These are phyloP conservation scores for Exserohilum rostratum DNA, from an alignment of 2,329 filamentous ascomycete species.

Conservation along the genomic window DNA sequence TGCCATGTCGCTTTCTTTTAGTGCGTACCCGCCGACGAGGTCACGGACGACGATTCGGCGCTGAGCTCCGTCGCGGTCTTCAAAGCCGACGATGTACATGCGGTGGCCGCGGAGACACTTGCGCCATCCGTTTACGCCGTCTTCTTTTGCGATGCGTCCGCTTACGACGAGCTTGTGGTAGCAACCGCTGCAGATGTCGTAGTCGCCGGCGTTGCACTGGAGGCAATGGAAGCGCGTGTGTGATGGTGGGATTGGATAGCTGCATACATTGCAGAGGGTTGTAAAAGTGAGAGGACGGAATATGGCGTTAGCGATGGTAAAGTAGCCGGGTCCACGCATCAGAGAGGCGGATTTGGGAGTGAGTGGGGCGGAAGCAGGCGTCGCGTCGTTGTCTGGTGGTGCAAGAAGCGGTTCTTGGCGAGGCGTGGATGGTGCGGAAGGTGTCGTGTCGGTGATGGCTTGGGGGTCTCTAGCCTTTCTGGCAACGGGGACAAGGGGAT, in stretches of 20 bases:
- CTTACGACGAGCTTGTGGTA: conserved; percentile 71
- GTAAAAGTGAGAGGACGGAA: conserved; percentile 75
- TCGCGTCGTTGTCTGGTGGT: conserved; percentile 32
- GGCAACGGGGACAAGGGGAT: conserved; percentile 77
- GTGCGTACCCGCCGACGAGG: conserved; percentile 75
- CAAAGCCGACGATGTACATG: conserved; percentile 81
- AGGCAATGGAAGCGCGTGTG: conserved; percentile 81
- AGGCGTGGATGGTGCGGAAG: conserved; percentile 24
- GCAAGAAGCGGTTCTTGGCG: conserved; percentile 30
- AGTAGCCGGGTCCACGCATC: conserved; percentile 45
- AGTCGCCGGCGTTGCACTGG: conserved; percentile 78
- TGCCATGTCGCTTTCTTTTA: conserved; percentile 63
- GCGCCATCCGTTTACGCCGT: conserved; percentile 82
- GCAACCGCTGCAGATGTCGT: conserved; percentile 82
- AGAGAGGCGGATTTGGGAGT: conserved; percentile 53
- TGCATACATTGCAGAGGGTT: conserved; percentile 80
- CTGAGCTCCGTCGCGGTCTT: conserved; percentile 70
- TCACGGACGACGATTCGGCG: conserved; percentile 72
- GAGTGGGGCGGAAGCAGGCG: conserved; percentile 43
- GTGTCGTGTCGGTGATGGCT: conserved; percentile 7
- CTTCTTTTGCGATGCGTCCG: conserved; percentile 72
- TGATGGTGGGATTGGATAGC: conserved; percentile 70
- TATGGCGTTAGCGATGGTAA: conserved; percentile 42
- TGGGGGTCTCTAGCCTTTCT: conserved; percentile 55
- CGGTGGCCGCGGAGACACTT: conserved; percentile 80